Evolutionary conservation across 257 asterid species (phyloP).

Genomic region (Penstemon davidsonii): DNA sequence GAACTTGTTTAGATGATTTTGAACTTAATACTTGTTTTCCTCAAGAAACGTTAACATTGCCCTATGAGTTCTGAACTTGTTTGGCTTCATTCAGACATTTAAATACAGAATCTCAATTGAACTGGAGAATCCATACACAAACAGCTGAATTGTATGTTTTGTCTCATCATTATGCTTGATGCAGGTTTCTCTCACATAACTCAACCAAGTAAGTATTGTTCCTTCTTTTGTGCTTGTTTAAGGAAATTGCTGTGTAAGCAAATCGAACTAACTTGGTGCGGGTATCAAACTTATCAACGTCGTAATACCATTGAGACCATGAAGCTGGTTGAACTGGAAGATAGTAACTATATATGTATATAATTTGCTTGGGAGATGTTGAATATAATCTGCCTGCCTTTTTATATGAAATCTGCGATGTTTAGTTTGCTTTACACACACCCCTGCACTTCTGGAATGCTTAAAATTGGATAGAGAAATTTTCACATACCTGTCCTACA

Average conservation of each 20-base stretch:
- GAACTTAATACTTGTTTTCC: neutral
- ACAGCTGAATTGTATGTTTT: neutral
- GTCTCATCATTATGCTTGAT: neutral
- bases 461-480: neutral
- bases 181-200: neutral
- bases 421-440: neutral
- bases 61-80: neutral
- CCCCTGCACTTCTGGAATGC: neutral
- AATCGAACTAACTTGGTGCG: too few species aligned
- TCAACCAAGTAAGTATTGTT: neutral
- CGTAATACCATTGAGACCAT: neutral
- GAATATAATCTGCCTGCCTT: too few species aligned
- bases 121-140: neutral
- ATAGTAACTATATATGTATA: too few species aligned
- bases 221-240: neutral
- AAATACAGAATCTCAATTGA: neutral
- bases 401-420: too few species aligned
- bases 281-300: neutral
- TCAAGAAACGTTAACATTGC: neutral
- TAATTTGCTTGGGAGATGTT: too few species aligned
- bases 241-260: neutral
- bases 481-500: neutral
- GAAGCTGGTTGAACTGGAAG: neutral
- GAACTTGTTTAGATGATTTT: too few species aligned
- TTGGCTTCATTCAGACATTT: neutral